A percentile compares a stretch with the other conserved stretches of the same genome.
Conservation (phyloP, 768 basidiomycete species). For the Suillus fuscotomentosus region DNA sequence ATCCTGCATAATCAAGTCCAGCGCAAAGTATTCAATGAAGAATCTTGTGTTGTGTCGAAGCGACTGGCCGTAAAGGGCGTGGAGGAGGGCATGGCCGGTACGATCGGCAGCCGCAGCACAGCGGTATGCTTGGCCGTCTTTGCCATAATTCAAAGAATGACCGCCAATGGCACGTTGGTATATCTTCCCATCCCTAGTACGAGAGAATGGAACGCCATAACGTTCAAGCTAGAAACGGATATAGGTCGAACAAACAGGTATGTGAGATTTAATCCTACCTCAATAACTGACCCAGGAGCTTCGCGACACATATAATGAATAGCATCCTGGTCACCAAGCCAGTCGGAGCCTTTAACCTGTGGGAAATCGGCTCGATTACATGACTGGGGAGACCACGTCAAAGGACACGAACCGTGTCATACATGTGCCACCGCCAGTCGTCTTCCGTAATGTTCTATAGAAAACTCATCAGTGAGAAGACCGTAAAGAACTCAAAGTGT, state of each 20-base stretch:
- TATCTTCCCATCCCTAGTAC: conserved; percentile 98
- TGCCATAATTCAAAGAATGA: conserved; percentile 94
- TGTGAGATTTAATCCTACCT: conserved; percentile 47
- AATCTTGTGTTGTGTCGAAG: conserved; percentile 99
- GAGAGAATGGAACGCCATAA: conserved; percentile 97
- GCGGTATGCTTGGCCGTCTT: conserved; percentile 98
- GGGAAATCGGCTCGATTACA: conserved; percentile 14
- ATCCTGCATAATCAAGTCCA: conserved; percentile 97
- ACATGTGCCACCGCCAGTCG: conserved; percentile 99
- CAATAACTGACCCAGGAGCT: conserved; percentile 90
- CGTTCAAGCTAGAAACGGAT: conserved; percentile 76
- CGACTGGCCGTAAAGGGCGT: conserved; percentile 99
- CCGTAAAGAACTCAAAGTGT: neutral
- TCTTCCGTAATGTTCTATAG: conserved; percentile 97
- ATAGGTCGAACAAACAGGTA: neutral
- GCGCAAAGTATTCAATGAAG: conserved; percentile 99
- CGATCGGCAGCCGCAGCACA: conserved; percentile 99
- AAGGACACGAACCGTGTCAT: conserved; percentile 70
- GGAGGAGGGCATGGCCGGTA: conserved; percentile 96
- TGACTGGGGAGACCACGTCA: neutral
- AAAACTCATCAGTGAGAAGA: conserved; percentile 5
- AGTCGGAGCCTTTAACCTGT: conserved; percentile 98
- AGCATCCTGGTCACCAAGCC: conserved; percentile 99
- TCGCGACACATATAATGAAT: conserved; percentile 99
- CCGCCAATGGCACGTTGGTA: conserved; percentile 99